A percentile compares a stretch with the other conserved stretches of the same genome.
These are phyloP conservation scores for Alternaria incomplexa DNA, from an alignment of 2,329 filamentous ascomycete genomes.

Conservation along the genomic window DNA sequence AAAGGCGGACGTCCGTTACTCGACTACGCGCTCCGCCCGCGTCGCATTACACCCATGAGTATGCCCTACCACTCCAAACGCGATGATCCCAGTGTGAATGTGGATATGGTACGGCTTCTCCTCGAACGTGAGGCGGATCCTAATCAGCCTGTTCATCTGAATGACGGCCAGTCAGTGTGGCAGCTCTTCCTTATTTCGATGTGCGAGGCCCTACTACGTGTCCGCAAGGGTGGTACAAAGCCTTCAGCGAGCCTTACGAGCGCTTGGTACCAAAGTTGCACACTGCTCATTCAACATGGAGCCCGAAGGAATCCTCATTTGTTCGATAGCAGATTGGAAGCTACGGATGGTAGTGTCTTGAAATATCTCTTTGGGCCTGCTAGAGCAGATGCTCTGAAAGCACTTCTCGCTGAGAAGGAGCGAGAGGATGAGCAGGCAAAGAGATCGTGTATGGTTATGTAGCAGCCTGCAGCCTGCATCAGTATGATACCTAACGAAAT, in stretches of 20 bases:
- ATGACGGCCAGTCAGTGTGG: conserved; percentile 15
- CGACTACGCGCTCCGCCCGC: conserved; percentile 19
- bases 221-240: too few relatives aligned
- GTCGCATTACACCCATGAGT: not conserved
- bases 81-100: conserved; percentile 11
- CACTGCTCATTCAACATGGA: not conserved
- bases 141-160: conserved; percentile 11
- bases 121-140: conserved; percentile 13
- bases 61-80: conserved; percentile 10
- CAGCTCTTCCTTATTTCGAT: conserved; percentile 11
- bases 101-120: conserved; percentile 16
- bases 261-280: not conserved
- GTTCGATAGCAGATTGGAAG: too few relatives aligned
- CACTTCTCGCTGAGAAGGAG: not conserved
- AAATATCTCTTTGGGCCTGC: not conserved
- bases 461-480: too few relatives aligned
- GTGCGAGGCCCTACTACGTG: too few relatives aligned
- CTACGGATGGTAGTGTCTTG: not conserved
- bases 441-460: not conserved
- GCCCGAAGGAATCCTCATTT: not conserved
- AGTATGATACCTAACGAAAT: too few relatives aligned
- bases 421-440: not conserved
- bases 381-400: not conserved
- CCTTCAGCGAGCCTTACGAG: not conserved
- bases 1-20: conserved; percentile 15